Evolutionary conservation across 768 basidiomycete genomes (phyloP), one percentile per base, ranked within the genome.

Genomic region (Neoboletus subvelutipes): DNA sequence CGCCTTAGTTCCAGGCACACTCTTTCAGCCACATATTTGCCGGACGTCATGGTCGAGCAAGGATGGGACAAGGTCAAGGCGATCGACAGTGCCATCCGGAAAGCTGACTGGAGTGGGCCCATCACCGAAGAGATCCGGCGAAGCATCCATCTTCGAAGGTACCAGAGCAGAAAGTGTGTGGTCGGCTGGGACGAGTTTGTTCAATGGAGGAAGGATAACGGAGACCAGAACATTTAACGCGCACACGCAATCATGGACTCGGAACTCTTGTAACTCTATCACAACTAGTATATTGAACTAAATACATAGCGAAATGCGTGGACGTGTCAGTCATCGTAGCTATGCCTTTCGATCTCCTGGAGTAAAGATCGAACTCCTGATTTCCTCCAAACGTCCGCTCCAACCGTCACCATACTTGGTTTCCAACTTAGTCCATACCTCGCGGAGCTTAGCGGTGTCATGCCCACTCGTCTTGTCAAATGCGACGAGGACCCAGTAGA

Each of bases 21-120:
- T 1, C 86, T 95, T 64, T 82, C 85, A 12, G 94, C 95, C 9
- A 94, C 92, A 0, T 99, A 95, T 74, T 81, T 99, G 12, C 97
- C 97, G 5, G 87, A 98, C 53, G 90, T 99, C 57, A 88, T 92
- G 42, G 83, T 87, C 0, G 92, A 93, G 37, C 96, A 98, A 72
- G 94, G 92, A 8, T 99, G 97, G 97, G 83, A 86, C 59, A 90
- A 89, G 80, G 76, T 88, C 56, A 90, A 97, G 71, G 88, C 96
- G 8, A 75, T 99, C 39, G 87, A 95, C 64, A 93, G 87, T 64
- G 93, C 94, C 29, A 93, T 98, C 61, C 83, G 84, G 60, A 99
- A 99, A 74, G 92, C 95, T 4, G 97, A 94, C 4, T 98, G 89
- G 88, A 82, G 71, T 55, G 92, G 91, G 1, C 72, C 73, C 49